Evolutionary conservation across 495 filamentous ascomycete species (phyloP), one percentile per base, ranked within the genome.

Genomic region (Neurospora sp.): DNA sequence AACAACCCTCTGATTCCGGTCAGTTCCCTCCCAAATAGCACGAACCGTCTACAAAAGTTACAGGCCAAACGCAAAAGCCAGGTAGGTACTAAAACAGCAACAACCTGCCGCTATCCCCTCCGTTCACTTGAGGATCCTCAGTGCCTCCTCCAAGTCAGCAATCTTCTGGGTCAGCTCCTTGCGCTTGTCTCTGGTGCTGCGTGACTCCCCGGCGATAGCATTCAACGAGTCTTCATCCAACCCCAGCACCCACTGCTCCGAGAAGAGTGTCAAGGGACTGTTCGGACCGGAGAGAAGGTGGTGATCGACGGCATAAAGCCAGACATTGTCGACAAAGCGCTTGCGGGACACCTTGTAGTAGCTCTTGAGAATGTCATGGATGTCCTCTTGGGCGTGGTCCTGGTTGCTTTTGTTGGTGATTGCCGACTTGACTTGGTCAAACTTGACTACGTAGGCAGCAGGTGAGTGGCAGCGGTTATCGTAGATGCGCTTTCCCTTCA

Each of bases 281-380:
- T 76, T 44, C 1, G 79, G 76, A 1, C 81, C 81, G 16, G 73
- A 68, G 2, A 84, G 79, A 18, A 84, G 77, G 45, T 72, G 74
- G 68, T 82, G 74, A 65, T 80, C 76, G 20, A 83, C 76, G 0
- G 74, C 83, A 74, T 82, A 79, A 16, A 75, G 75, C 72, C 81
- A 87, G 9, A 90, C 78, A 53, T 82, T 84, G 75, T 91, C 89
- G n/a, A 89, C 81, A 68, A 91, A 90, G 0, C 85, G 82, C 61
- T 86, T 86, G 5, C 76, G 79, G 0, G 89, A 84, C 0, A 90
- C 86, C 40, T 87, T 86, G 78, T 91, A 91, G 78, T 91, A 92
- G 0, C 86, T 80, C 38, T 83, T 70, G 1, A 91, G 81, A 10
- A 86, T 85, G 71, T 91, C 87, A 40, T 91, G 87, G 4, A 92